Percentiles rank a stretch among this genome's conserved stretches.
These are phyloP conservation scores for Amyloporia xantha DNA, from an alignment of 768 basidiomycete genomes.

Conservation along the genomic window DNA sequence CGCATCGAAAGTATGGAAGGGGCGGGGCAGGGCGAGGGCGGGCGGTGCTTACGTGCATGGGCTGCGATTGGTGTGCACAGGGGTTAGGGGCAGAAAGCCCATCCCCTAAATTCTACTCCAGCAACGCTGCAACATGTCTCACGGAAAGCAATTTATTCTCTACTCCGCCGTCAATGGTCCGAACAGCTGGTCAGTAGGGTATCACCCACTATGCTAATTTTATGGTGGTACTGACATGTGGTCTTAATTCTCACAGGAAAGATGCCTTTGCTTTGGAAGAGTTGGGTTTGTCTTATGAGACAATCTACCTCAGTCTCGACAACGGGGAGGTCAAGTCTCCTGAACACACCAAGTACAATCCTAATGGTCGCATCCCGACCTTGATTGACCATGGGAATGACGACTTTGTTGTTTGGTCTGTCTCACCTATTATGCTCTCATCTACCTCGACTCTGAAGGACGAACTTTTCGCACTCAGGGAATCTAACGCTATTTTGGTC, in stretches of 20 bases:
- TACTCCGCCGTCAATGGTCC: constrained; percentile 17
- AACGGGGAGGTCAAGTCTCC: constrained; percentile 40
- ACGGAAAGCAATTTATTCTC: constrained; percentile 24
- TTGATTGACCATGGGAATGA: constrained; percentile 22
- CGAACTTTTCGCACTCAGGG: too few species aligned
- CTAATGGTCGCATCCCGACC: constrained; percentile 27
- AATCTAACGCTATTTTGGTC: constrained; percentile 34
- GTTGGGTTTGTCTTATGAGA: constrained; percentile 11
- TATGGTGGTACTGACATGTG: background rate
- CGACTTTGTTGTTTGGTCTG: constrained; percentile 22
- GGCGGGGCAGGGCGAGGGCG: too few species aligned
- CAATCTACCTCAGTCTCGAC: constrained; percentile 36
- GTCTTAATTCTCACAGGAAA: constrained; percentile 4
- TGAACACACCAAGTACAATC: constrained; percentile 17
- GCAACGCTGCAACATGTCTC: too few species aligned
- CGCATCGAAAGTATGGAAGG: constrained; percentile 46
- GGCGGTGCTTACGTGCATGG: too few species aligned
- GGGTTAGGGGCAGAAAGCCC: too few species aligned
- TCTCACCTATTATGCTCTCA: too few species aligned
- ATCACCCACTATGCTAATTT: background rate
- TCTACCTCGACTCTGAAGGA: too few species aligned
- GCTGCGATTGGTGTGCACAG: too few species aligned
- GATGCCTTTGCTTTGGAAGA: constrained; percentile 6
- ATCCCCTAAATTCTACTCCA: too few species aligned
- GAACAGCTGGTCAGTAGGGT: constrained; percentile 17